Base-by-base conservation (phyloP, 371 early-diverging fungal genomes). In the Syncephalastrum racemosum region DNA sequence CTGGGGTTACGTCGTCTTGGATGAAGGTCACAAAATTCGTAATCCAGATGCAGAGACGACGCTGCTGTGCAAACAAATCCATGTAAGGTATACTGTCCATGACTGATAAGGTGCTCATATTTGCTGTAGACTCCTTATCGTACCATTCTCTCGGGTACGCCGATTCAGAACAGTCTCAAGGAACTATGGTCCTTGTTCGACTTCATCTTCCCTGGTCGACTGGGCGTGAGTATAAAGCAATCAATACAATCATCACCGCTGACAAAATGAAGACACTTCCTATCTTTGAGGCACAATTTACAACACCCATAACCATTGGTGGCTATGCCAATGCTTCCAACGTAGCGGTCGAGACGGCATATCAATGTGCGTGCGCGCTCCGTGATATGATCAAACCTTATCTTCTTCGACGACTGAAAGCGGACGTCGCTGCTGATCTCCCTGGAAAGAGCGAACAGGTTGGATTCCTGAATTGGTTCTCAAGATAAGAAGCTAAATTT, bases 161-260 rank as follows among this genome's bases (percentile, higher is more conserved):
- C 99, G 0, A 96, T 99, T 43, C 99, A 99, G 67, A 99, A 99
- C 70, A 97, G 93, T 61, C 73, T 99, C 41, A 90, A 84, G 46
- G 99, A 99, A 64, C 82, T 99, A 8, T 99, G 99, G 99, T 92
- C 93, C 2, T 71, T 99, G 27, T 93, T 94, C 63, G 98, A 99
- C 73, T 99, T 96, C 72, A 86, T 96, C 0, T 92, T 85, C 61
- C 99, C 99, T 2, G 98, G 97, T 4, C 81, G 92, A 44, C 77
- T 99, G 12, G 99, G 99, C 25, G 86, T 85, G 66, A 66, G 75
- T 57, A 27, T 10, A 19, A 31, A 31, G 0, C 36, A 10, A 10
- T 23, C 44, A 3, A 31, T 10, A 10, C 10, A 43, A 25, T 15
- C 12, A 16, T 44, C 31, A 16, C 10, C 2, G 10, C 36, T 31